phyloP scores from a whole-genome alignment of 257 asterid species.

The Lavandula angustifolia region DNA sequence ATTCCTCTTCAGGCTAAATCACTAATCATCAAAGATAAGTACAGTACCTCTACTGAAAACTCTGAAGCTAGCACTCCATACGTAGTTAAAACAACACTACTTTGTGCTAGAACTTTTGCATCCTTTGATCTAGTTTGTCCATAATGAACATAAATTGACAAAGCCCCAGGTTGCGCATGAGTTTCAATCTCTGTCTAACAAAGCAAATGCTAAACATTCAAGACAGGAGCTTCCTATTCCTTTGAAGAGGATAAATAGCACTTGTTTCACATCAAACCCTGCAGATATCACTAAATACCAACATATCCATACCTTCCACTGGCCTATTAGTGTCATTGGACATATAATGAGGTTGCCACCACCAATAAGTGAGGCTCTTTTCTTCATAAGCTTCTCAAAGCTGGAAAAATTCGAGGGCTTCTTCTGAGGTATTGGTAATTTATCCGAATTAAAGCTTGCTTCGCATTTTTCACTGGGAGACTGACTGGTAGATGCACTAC shows the following conservation, averaged over 20 bases:
- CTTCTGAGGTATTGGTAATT: constrained; percentile 53
- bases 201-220: constrained; percentile 33
- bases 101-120: constrained; percentile 69
- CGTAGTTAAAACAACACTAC: constrained; percentile 84
- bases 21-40: constrained; percentile 28
- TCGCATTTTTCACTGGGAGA: constrained; percentile 45
- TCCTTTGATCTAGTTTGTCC: constrained; percentile 93
- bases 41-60: constrained; percentile 73
- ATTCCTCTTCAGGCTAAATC: constrained; percentile 27
- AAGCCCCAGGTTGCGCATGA: constrained; percentile 74
- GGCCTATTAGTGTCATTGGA: constrained; percentile 94
- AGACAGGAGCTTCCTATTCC: constrained; percentile 13
- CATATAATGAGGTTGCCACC: constrained; percentile 94
- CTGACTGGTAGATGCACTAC: constrained; percentile 48
- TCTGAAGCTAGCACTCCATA: constrained; percentile 95
- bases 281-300: constrained; percentile 25
- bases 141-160: constrained; percentile 82
- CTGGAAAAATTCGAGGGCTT: constrained; percentile 54
- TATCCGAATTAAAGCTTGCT: constrained; percentile 42
- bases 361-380: constrained; percentile 46
- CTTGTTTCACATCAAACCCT: constrained; percentile 29
- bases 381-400: constrained; percentile 66
- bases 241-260: constrained; percentile 5
- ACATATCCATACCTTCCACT: constrained; percentile 81
- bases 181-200: constrained; percentile 87